Evolutionary conservation across 495 filamentous ascomycete genomes (phyloP), one percentile per base, ranked within the genome.

Genomic region (Penicillium pancosmium): DNA sequence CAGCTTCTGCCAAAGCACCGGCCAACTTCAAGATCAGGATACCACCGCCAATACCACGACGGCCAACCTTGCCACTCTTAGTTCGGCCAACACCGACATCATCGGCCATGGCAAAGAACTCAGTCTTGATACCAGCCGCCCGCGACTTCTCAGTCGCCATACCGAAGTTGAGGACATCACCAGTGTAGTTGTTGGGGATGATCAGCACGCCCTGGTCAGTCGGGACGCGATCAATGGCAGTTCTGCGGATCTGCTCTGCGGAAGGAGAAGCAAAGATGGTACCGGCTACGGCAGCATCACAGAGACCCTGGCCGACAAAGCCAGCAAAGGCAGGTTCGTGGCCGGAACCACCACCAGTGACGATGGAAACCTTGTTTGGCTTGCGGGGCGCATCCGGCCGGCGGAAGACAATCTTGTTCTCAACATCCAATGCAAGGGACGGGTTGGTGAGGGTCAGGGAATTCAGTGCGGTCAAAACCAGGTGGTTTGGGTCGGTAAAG

Each of bases 81-180:
- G 76, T 78, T 57, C 92, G 80, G 1, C 94, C 94, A 33, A 98
- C 94, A 18, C 93, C 92, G 0, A 93, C 94, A 72, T 98, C 94
- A 64, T 98, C 94, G n/a, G 86, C 91, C 34, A 98, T 92, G 10
- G 96, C 88, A 21, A 97, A 87, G 88, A 97, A 96, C 69, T 97
- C 92, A 0, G 92, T 90, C 27, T 86, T 75, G 48, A 92, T 73
- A 1, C 91, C 94, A 0, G 85, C 81, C 0, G 92, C 92, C 58
- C 88, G 87, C 11, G 91, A 92, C 77, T 97, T 97, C 74, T 97
- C 94, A 18, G 93, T 88, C 0, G 86, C 94, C 80, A 98, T 88
- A 36, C 94, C 94, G 70, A 98, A 98, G 72, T 97, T 94, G 53
- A 98, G 79, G 43, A 97, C 86, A 73, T 98, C 94, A 18, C 81